Percentiles rank a stretch among this genome's conserved stretches.
phyloP scores from a whole-genome alignment of 2,329 filamentous ascomycete species.

The Triangularia setosa region DNA sequence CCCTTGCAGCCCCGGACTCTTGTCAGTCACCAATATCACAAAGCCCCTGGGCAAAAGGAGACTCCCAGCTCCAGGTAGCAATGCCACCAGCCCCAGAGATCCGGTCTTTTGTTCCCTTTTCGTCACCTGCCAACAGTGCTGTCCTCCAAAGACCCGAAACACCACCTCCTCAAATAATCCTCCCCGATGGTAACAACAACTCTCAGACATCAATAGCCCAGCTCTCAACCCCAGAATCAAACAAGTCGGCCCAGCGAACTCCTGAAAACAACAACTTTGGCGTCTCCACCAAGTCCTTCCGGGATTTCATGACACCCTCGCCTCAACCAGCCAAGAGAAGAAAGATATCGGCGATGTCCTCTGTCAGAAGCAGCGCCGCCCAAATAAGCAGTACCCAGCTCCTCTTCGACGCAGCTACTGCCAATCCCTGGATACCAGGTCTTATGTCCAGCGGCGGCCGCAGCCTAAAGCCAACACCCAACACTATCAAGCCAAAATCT shows the following conservation, averaged over 20 bases:
- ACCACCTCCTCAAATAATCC: not conserved
- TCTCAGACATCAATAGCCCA: constrained; percentile 15
- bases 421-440: constrained; percentile 32
- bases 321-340: constrained; percentile 32
- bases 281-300: constrained; percentile 49
- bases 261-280: constrained; percentile 40
- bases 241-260: constrained; percentile 34
- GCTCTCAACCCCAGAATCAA: constrained; percentile 28
- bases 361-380: constrained; percentile 9
- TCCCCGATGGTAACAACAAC: constrained; percentile 4
- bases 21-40: constrained; percentile 12
- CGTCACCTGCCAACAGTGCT: constrained; percentile 19
- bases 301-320: constrained; percentile 49
- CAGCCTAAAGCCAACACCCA: not conserved
- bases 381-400: constrained; percentile 33
- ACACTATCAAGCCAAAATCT: not conserved
- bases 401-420: constrained; percentile 35
- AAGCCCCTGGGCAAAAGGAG: constrained; percentile 25
- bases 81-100: constrained; percentile 3
- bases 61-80: constrained; percentile 18
- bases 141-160: constrained; percentile 7
- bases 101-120: constrained; percentile 18
- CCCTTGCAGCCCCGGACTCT: constrained; percentile 12
- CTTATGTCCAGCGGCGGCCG: constrained; percentile 10
- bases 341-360: constrained; percentile 21